These are phyloP conservation scores for Spergularia marina DNA, from an alignment of 148 eudicot genomes.

Conservation along the genomic window DNA sequence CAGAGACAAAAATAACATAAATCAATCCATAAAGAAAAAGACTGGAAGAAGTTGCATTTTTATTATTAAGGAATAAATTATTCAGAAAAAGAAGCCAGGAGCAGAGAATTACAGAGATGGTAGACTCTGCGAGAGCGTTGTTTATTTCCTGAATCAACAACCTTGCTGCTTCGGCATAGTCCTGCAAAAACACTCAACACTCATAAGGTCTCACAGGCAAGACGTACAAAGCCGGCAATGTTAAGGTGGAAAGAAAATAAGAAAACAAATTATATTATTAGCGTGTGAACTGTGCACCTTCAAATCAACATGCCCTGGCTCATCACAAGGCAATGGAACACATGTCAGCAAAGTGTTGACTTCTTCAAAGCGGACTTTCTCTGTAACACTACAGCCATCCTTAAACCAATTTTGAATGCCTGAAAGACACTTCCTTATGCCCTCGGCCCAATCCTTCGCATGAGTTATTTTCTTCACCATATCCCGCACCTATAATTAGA, in stretches of 20 bases:
- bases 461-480: constrained; percentile 61
- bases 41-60: background rate
- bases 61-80: background rate
- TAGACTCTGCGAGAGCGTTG: constrained; percentile 42
- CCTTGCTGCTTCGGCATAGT: constrained; percentile 55
- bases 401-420: constrained; percentile 49
- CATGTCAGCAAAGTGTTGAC: constrained; percentile 43
- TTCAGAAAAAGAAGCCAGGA: constrained; percentile 7
- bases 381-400: constrained; percentile 29
- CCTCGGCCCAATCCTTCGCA: constrained; percentile 84
- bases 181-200: constrained; percentile 36
- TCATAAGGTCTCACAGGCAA: background rate
- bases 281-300: constrained; percentile 44
- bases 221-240: background rate
- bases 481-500: constrained; percentile 64
- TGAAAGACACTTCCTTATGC: constrained; percentile 48
- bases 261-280: background rate
- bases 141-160: constrained; percentile 54
- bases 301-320: constrained; percentile 50
- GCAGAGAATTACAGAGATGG: constrained; percentile 42
- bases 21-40: background rate
- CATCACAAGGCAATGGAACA: constrained; percentile 66
- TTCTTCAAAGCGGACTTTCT: constrained; percentile 58
- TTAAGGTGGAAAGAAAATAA: background rate
- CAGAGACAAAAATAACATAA: background rate